Evolutionary conservation across 2,329 filamentous ascomycete genomes (phyloP), one percentile per base, ranked within the genome.

Genomic region (Aspergillus ochraceoroseus): DNA sequence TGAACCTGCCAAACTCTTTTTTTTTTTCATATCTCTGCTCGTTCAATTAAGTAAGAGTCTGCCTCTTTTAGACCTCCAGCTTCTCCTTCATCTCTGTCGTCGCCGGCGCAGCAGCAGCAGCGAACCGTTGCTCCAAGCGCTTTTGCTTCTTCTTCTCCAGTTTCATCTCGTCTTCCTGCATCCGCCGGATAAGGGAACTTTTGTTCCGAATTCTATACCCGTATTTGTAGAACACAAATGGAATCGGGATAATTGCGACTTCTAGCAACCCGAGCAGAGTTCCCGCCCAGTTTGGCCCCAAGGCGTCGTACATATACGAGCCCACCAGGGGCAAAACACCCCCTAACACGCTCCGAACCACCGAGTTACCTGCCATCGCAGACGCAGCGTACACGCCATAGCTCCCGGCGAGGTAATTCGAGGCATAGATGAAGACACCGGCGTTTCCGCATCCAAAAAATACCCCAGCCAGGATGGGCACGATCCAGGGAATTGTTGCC

Each of bases 361-460:
- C 83, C 0, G 83, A 78, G 52, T 92, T 94, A 0, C 85, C 84
- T 0, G 87, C 86, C 22, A 94, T 70, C 0, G 87, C 87, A 2
- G 80, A 85, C 0, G 87, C 87, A 1, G 87, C 81, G 58, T 88
- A 94, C 52, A 92, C 83, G 3, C 82, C 82, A 52, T 94, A 94
- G 5, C 80, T 79, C 32, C 83, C 76, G 0, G 86, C 85, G 3
- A 94, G 69, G 59, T 94, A 94, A 54, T 87, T 92, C 4, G 75
- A 78, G 0, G 82, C 78, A 56, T 94, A 92, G 56, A 94, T 89
- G 67, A 94, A 94, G 25, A 85, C 79, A 2, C 80, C 73, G 6
- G 77, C 81, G 54, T 90, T 92, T 0, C 87, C 87, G 0, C 76
- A 73, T 7, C 86, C 86, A 53, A 92, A 94, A 0, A 83, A 83